A percentile compares a stretch with the other conserved stretches of the same genome.
These are phyloP conservation scores for Boeremia exigua DNA, from an alignment of 2,329 filamentous ascomycete species.

Conservation along the genomic window DNA sequence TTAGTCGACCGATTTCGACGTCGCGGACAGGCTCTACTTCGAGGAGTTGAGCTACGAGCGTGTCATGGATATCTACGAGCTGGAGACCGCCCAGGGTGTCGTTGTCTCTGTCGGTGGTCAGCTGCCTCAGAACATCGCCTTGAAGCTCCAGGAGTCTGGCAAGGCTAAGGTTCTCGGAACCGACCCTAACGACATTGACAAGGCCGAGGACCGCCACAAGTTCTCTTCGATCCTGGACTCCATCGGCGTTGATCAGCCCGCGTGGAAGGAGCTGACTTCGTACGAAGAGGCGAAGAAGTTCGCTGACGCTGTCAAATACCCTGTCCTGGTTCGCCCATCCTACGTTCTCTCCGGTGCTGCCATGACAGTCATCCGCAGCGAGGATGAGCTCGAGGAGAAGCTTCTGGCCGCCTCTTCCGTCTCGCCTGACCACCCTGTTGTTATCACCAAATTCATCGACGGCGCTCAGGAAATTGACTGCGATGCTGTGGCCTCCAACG, in stretches of 20 bases:
- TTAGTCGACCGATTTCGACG: constrained; percentile 79
- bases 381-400: constrained; percentile 92
- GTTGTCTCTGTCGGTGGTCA: constrained; percentile 97
- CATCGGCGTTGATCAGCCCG: constrained; percentile 95
- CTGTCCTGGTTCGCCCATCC: constrained; percentile 90
- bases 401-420: constrained; percentile 88
- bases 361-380: constrained; percentile 94
- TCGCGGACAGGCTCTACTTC: constrained; percentile 91
- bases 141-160: constrained; percentile 89
- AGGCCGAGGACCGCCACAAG: constrained; percentile 96
- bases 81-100: constrained; percentile 83
- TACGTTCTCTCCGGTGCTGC: constrained; percentile 97
- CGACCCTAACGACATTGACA: constrained; percentile 92
- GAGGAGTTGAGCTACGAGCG: constrained; percentile 96
- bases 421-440: constrained; percentile 94
- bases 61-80: constrained; percentile 98
- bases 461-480: constrained; percentile 96
- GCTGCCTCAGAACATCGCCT: constrained; percentile 95
- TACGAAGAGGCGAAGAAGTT: constrained; percentile 87
- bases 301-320: constrained; percentile 84
- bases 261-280: constrained; percentile 96
- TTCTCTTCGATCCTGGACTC: constrained; percentile 97
- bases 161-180: constrained; percentile 92
- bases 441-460: constrained; percentile 98
- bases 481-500: constrained; percentile 86